Base-by-base conservation (phyloP, 306 rosid species). In the Castanopsis chinensis region DNA sequence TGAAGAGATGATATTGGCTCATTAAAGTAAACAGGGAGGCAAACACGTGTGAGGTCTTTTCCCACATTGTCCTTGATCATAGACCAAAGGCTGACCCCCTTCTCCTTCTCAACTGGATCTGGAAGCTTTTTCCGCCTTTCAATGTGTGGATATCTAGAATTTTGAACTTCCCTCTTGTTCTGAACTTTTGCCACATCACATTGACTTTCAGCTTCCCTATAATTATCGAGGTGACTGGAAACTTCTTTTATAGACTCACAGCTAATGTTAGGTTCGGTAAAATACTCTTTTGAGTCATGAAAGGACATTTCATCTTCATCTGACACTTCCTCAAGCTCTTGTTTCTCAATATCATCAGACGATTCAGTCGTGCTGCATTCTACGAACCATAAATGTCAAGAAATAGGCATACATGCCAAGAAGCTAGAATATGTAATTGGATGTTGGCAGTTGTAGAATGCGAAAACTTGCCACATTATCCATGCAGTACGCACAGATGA, bases 1-100 rank as follows among this genome's bases (percentile, higher is more conserved):
- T 95, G 98, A 80, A 95, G 99, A 68, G 99, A 93, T 28, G 99
- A 95, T 80, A 93, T 91, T 23, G 99, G 99, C 85, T 95, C 99
- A 57, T 95, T 95, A 72, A 95, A 95, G 86, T 93, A 95, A n/a
- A 93, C 99, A 72, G 99, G 99, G 73, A 95, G 99, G 75, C 99
- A 95, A 77, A 95, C 97, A 35, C 96, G 86, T 13, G 98, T 85
- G 71, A 95, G 98, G 88, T 95, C 99, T 88, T 95, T 95, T 71
- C 99, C 98, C 82, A 93, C 99, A 69, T 93, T 95, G 88, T 95
- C 99, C 86, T 95, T 95, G 76, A 95, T 95, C 91, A 95, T 88
- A 19, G 96, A 91, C 99, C 99, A 95, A 70, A 95, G 96, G 85
- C 99, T 95, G 73, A 95, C 92, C 19, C 97, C 93, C 80, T 91